Evolutionary conservation across 2,329 filamentous ascomycete genomes (phyloP).

Genomic region (Apiospora phragmitis): DNA sequence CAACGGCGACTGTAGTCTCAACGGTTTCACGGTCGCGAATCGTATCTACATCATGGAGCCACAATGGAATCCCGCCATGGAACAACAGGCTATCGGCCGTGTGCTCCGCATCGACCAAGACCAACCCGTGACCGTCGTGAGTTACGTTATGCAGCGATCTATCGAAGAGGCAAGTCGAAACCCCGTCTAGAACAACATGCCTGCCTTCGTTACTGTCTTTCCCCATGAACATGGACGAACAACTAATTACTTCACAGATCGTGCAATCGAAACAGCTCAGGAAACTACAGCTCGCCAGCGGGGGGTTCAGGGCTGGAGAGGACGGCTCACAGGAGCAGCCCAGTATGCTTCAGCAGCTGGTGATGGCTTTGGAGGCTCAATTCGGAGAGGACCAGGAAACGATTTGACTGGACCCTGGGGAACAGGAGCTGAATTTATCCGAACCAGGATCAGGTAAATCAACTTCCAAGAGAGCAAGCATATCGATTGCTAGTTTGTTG

Average conservation of each 20-base stretch:
- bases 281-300: background rate
- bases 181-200: background rate
- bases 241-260: background rate
- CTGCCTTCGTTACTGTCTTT: background rate
- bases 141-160: background rate
- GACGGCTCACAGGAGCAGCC: background rate
- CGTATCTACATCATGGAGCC: conserved; percentile 10
- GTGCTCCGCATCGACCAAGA: background rate
- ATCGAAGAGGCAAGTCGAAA: background rate
- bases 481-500: too few relatives aligned
- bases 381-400: background rate
- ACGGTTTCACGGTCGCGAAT: background rate
- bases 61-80: conserved; percentile 7
- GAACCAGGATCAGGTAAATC: too few relatives aligned
- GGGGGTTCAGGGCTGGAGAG: background rate
- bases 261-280: background rate
- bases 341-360: background rate
- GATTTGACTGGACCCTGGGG: too few relatives aligned
- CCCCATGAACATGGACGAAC: too few relatives aligned
- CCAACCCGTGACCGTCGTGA: background rate
- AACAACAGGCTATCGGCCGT: conserved; percentile 3
- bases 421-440: too few relatives aligned
- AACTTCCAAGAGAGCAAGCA: too few relatives aligned
- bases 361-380: background rate
- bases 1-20: background rate